phyloP scores from a whole-genome alignment of 169 alveolate species.

The Cryptosporidium xiaoi region DNA sequence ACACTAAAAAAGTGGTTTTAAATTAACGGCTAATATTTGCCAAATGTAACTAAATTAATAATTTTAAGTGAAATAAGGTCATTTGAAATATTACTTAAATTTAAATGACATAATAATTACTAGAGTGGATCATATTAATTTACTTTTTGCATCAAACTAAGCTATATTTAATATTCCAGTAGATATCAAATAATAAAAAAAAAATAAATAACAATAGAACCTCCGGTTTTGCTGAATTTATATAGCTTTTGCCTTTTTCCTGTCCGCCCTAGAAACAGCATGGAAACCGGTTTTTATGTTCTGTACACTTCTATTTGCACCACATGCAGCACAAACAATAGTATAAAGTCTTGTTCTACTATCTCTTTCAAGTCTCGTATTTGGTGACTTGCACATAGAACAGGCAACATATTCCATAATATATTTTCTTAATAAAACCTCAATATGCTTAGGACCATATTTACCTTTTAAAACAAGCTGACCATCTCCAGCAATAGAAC shows the following conservation, averaged over 20 bases:
- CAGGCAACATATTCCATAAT: conserved; percentile 94
- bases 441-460: conserved; percentile 93
- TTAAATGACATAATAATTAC: too few species aligned
- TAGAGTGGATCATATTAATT: too few species aligned
- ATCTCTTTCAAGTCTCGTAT: conserved; percentile 91
- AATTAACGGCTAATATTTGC: too few species aligned
- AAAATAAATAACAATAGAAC: too few species aligned
- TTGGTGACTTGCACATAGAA: conserved; percentile 92
- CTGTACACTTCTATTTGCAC: conserved; percentile 93
- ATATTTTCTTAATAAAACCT: conserved; percentile 90
- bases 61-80: background rate
- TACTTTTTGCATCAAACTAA: too few species aligned
- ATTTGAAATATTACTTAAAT: background rate
- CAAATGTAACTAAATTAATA: too few species aligned
- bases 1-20: too few species aligned
- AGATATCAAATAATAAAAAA: too few species aligned
- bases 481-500: conserved; percentile 92
- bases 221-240: background rate
- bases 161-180: background rate
- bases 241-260: conserved; percentile 89
- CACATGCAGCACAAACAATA: conserved; percentile 93
- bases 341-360: conserved; percentile 90
- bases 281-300: conserved; percentile 93
- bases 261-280: conserved; percentile 92
- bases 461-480: conserved; percentile 93